Percentiles rank a stretch among this genome's conserved stretches.
These are phyloP conservation scores for Rhizopus arrhizus DNA, from an alignment of 371 early-diverging fungal species.

Conservation along the genomic window DNA sequence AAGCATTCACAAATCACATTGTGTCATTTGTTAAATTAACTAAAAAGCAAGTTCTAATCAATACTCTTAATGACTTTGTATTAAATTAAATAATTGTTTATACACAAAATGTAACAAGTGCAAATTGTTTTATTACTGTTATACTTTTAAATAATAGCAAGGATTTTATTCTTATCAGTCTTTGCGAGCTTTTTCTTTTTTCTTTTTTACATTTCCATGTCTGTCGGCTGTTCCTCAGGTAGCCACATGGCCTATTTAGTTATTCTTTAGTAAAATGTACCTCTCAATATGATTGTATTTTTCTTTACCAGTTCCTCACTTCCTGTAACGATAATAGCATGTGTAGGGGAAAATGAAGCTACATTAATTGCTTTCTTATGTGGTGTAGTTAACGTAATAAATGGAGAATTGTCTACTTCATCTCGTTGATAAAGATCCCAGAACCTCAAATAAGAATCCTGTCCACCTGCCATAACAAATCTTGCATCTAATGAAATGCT, in stretches of 20 bases:
- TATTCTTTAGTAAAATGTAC: background rate
- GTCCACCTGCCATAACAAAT: slow-evolving; percentile 71
- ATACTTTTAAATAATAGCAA: too few relatives aligned
- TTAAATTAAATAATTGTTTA: too few relatives aligned
- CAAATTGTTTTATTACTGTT: too few relatives aligned
- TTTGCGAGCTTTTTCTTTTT: too few relatives aligned
- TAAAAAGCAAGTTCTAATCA: too few relatives aligned
- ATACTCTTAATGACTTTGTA: too few relatives aligned
- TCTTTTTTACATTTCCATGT: too few relatives aligned
- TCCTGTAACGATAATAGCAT: slow-evolving; percentile 69
- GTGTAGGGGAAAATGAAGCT: slow-evolving; percentile 70
- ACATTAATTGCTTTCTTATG: slow-evolving; percentile 48
- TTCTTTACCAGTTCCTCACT: background rate
- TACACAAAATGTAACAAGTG: too few relatives aligned
- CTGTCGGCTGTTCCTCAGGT: background rate
- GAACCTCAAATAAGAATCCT: slow-evolving; percentile 61
- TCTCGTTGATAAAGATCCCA: slow-evolving; percentile 66
- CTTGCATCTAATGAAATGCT: slow-evolving; percentile 79
- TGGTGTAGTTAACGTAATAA: slow-evolving; percentile 30
- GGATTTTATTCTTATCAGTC: too few relatives aligned
- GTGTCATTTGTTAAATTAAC: too few relatives aligned
- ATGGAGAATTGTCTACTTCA: slow-evolving; percentile 12
- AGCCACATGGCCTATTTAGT: slow-evolving; percentile 11
- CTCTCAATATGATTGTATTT: background rate
- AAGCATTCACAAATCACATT: too few relatives aligned